These are phyloP conservation scores for Fusarium dlaminii DNA, from an alignment of 2,329 filamentous ascomycete species.

Conservation along the genomic window DNA sequence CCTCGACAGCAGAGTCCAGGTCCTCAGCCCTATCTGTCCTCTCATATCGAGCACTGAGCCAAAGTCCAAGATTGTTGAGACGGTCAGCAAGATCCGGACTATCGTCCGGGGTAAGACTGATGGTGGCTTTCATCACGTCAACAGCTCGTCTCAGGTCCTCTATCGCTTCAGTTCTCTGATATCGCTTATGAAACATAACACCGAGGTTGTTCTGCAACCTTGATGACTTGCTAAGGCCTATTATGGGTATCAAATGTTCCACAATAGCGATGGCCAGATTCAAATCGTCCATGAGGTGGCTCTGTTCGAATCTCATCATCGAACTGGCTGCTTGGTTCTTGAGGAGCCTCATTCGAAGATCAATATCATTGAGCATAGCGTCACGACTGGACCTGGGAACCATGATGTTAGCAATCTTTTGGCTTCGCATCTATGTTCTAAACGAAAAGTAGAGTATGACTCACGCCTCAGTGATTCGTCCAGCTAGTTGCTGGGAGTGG, in stretches of 20 bases:
- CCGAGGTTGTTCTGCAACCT: background rate
- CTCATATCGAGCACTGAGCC: background rate
- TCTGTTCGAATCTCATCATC: background rate
- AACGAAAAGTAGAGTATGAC: too few relatives aligned
- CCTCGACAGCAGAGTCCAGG: background rate
- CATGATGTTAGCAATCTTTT: background rate
- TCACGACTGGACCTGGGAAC: background rate
- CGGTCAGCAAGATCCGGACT: background rate
- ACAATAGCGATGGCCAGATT: background rate
- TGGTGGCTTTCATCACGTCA: background rate
- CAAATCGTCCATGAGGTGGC: background rate
- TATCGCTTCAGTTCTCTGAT: background rate
- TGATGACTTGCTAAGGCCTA: background rate
- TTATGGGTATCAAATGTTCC: background rate
- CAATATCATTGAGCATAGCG: background rate
- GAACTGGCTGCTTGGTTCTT: background rate
- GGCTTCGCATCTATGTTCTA: background rate
- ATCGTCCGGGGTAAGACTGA: fast-evolving
- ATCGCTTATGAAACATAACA: background rate
- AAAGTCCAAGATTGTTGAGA: background rate
- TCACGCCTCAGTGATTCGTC: fast-evolving
- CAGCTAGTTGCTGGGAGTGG: background rate
- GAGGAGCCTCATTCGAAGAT: background rate
- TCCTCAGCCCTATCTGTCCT: background rate
- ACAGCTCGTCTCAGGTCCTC: background rate